Evolutionary conservation across 352 stramenopile genomes (phyloP), one percentile per base, ranked within the genome.

Genomic region (Phytophthora cajani): DNA sequence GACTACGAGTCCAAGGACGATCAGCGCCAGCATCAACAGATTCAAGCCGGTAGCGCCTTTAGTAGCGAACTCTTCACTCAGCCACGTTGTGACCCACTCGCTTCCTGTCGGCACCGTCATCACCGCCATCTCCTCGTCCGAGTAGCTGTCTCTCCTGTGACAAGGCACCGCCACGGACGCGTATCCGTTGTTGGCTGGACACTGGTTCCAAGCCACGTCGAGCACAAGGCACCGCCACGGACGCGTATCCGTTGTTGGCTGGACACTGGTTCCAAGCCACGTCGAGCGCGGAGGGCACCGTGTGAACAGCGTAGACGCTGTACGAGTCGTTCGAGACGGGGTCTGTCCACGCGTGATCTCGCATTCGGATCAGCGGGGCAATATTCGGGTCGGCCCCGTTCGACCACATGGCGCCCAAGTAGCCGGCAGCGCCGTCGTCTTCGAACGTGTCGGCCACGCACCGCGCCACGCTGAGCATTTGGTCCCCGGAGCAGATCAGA

Each of bases 381-480:
- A 77, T 51, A 3, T 74, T 16, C 0, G 66, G 64, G 36, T 79
- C 59, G 8, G 68, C 74, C 11, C 72, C 72, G 27, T 49, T 67
- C 5, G 68, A 52, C 72, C 72, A 79, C 68, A 79, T 77, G 4
- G 62, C 61, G 12, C 63, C 59, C 50, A 82, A 50, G 27, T 49
- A 67, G 1, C n/a, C 27, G 2, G 16, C 21, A 0, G 62, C 55
- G 0, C 55, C 40, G 2, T 38, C 17, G 23, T 69, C 63, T 11
- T 69, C 51, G 16, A 69, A 77, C 1, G 46, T 56, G 17, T 83
- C 78, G 9, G 62, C 67, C 3, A 76, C 71, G 27, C 80, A 85
- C 12, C 69, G 58, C 14, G 64, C 32, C 1, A 72, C 69, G 5
- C 44, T 72, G 17, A 83, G 62, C 69, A 87, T 85, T 60, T 82